A percentile compares a stretch with the other conserved stretches of the same genome.
phyloP scores from a whole-genome alignment of 1,139 yeast genomes.

The Yamadazyma jaroonii region DNA sequence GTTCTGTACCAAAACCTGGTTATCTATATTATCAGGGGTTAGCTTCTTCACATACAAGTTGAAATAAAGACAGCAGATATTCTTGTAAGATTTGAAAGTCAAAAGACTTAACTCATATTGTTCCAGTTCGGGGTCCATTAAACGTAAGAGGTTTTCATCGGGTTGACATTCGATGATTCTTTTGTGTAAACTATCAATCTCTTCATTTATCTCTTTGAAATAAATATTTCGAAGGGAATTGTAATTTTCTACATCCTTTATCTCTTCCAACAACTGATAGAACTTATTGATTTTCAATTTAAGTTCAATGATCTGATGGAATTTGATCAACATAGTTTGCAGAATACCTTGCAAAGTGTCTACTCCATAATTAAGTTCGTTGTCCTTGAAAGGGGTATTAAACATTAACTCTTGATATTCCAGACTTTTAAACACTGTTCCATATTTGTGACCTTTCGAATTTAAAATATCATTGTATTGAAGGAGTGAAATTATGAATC shows the following conservation, averaged over 20 bases:
- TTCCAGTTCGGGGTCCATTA: slow-evolving; percentile 4
- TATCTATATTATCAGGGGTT: slow-evolving; percentile 7
- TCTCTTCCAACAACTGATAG: slow-evolving; percentile 4
- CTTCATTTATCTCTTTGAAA: slow-evolving; percentile 5
- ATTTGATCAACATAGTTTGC: slow-evolving; percentile 16
- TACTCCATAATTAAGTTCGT: slow-evolving; percentile 18
- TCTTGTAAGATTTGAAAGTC: slow-evolving; percentile 7
- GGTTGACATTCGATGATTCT: slow-evolving; percentile 9
- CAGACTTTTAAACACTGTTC: slow-evolving; percentile 15
- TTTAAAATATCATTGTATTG: slow-evolving; percentile 23
- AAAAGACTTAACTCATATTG: slow-evolving; percentile 5
- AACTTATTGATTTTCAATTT: slow-evolving; percentile 14
- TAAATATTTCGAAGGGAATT: slow-evolving; percentile 2
- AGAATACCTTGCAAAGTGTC: slow-evolving; percentile 24
- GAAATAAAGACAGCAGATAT: slow-evolving; percentile 8
- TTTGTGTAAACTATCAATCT: slow-evolving; percentile 5
- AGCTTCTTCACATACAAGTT: slow-evolving; percentile 10
- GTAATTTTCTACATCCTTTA: slow-evolving; percentile 4
- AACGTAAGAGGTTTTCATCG: slow-evolving; percentile 6
- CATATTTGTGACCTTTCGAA: slow-evolving; percentile 15
- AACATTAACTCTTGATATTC: slow-evolving; percentile 14
- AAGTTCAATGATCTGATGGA: slow-evolving; percentile 18
- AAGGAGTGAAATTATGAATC: slow-evolving; percentile 20
- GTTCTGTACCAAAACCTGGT: slow-evolving; percentile 7
- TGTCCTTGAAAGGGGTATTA: slow-evolving; percentile 8